Base-by-base conservation (phyloP, 805 yeast species). In the Starmera caribaea region DNA sequence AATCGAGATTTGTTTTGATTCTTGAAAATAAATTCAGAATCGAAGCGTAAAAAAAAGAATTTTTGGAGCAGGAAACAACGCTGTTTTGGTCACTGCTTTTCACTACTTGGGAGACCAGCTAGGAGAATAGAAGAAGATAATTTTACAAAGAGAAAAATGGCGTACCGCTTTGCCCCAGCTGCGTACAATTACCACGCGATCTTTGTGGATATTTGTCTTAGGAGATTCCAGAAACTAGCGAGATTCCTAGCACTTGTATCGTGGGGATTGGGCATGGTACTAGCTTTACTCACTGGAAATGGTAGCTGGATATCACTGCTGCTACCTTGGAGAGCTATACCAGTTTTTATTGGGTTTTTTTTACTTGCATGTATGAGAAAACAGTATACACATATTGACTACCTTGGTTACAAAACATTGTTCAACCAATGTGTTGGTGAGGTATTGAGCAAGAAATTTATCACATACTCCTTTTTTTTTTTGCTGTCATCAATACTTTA, bases 131-230 rank as follows among this genome's bases (percentile, higher is more conserved):
- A n/a, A n/a, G n/a, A n/a, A n/a, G n/a, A n/a, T n/a, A n/a, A n/a
- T n/a, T n/a, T n/a, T n/a, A n/a, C n/a, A n/a, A n/a, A n/a, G 26
- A 21, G 26, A 21, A 21, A n/a, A 21, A 21, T 21, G 26, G 26
- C 26, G 8, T 21, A 21, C 26, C 26, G 26, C 8, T 21, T 3
- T 21, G 26, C 4, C 8, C 26, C 26, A 21, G 26, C 47, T 11
- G 55, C 51, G 3, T 64, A 57, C 39, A 59, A 55, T 34, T 65
- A 64, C 44, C 62, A 63, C 38, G 40, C 61, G 10, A 57, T 66
- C 17, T 66, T 67, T 43, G 60, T 66, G 16, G 68, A 63, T 42
- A 52, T 66, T 6, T 65, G 69, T 41, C 57, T 62, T 33, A 53
- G 64, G 1, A 52, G 72, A 31, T 66, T 67, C 38, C 63, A 61